Base-by-base conservation (phyloP, 805 yeast genomes). In the Candida anglica region DNA sequence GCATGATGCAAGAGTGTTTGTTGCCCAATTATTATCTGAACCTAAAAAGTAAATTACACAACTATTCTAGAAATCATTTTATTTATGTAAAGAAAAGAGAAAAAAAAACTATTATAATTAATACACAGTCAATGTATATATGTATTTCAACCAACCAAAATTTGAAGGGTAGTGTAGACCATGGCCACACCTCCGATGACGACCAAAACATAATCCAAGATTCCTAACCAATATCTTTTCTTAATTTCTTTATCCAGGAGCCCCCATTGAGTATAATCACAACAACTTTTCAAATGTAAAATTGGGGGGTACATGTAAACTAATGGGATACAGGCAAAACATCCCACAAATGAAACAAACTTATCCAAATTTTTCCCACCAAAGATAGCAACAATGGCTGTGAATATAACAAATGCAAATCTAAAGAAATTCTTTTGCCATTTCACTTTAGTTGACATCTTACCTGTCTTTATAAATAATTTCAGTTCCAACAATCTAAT, bases 291-390 rank as follows among this genome's bases (percentile, higher is more conserved):
- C 35, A 77, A 64, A 48, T 85, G 93, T 34, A 85, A 60, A 69
- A 85, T 67, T 13, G 94, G 93, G 6, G 94, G 93, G 48, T 84
- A 83, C 77, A 85, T 79, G 60, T 85, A 85, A 4, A 85, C 93
- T 61, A 85, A 69, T 2, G 94, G 94, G 36, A 85, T 81, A 49
- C 94, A 85, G 1, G 91, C 89, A 60, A 85, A 81, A 33, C 88
- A 81, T 3, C 94, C 94, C 33, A 85, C 83, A 50, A 85, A 78
- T 2, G 89, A 79, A 8, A 85, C 91, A 58, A 85, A 81, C 42
- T 65, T 69, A 52, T 85, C 93, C 41, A 85, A 60, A 46, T 82
- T 75, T 37, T 73, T 66, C 1, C 88, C 82, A 0, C 91, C 91
- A 40, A 68, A 66, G 41, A 76, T 73, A 0, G 93, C 87, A 38